A percentile compares a stretch with the other conserved stretches of the same genome.
Conservation (phyloP, 2,329 filamentous ascomycete genomes). For the Ophidiomyces ophidiicola region DNA sequence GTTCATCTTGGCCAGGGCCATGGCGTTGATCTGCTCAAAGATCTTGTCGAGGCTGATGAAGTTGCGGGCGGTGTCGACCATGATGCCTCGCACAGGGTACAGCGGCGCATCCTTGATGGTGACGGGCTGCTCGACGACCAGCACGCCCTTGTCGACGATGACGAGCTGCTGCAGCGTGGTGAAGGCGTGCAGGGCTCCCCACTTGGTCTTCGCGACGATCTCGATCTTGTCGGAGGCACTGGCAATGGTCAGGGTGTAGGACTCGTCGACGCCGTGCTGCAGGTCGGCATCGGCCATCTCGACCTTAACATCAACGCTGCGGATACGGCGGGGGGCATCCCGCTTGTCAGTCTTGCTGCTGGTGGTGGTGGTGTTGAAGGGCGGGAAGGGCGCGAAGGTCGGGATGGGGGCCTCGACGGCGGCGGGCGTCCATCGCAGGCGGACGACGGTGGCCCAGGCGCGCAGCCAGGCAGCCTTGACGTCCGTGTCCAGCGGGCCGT, state of each 20-base stretch:
- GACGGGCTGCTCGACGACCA: conserved; percentile 44
- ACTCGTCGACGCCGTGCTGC: conserved; percentile 46
- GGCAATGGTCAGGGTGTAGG: conserved; percentile 40
- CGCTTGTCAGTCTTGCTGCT: conserved; percentile 27
- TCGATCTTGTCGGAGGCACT: conserved; percentile 31
- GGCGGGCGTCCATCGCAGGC: conserved; percentile 43
- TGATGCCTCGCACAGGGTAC: conserved; percentile 44
- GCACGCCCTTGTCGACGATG: conserved; percentile 32
- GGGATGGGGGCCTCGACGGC: conserved; percentile 42
- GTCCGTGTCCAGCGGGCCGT: conserved; percentile 28
- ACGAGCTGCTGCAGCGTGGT: conserved; percentile 47
- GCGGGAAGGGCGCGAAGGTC: conserved; percentile 42
- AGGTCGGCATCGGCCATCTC: conserved; percentile 37
- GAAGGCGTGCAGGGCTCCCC: conserved; percentile 45
- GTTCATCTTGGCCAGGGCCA: conserved; percentile 47
- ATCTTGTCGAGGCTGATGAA: conserved; percentile 42
- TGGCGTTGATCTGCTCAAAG: conserved; percentile 43
- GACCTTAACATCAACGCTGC: conserved; percentile 36
- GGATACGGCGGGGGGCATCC: conserved; percentile 23
- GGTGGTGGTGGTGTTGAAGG: too few species aligned
- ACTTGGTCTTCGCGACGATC: conserved; percentile 41
- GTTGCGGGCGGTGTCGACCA: conserved; percentile 45
- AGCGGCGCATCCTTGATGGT: conserved; percentile 40
- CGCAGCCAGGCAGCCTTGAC: conserved; percentile 41
- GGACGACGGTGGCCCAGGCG: conserved; percentile 37